Evolutionary conservation across 306 rosid species (phyloP).

Genomic region (Quercus alba): DNA sequence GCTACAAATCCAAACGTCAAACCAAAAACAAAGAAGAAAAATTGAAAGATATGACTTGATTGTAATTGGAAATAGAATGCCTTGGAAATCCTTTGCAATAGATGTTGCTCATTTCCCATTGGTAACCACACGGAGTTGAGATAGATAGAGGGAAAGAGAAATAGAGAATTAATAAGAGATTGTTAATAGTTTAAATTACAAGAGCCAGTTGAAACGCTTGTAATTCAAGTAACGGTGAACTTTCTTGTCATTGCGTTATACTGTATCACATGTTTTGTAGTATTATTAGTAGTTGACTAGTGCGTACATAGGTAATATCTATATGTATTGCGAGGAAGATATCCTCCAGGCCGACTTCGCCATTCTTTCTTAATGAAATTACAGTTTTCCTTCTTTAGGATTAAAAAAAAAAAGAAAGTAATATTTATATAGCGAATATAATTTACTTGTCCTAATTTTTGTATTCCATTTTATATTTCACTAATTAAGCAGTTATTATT

Average conservation of each 20-base stretch:
- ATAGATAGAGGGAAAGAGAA: not conserved
- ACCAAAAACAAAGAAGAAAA: slow-evolving; percentile 38
- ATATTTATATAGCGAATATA: no score
- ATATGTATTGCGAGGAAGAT: no score
- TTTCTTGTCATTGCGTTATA: not conserved
- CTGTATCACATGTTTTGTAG: not conserved
- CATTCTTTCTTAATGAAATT: no score
- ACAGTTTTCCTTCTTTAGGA: no score
- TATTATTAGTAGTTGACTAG: not conserved
- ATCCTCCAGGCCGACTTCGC: no score
- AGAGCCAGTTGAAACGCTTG: not conserved
- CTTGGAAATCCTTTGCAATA: not conserved
- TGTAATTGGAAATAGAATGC: slow-evolving; percentile 5
- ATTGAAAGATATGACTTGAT: slow-evolving; percentile 16
- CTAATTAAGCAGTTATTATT: no score
- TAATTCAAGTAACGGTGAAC: slow-evolving; percentile 2
- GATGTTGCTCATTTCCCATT: slow-evolving; percentile 8
- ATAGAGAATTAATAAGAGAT: slow-evolving; percentile 9
- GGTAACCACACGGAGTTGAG: not conserved
- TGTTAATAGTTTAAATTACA: not conserved
- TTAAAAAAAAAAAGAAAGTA: no score
- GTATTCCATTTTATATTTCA: no score
- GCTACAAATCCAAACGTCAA: slow-evolving; percentile 39
- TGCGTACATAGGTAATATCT: no score
- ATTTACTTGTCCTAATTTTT: no score